Evolutionary conservation across 176 grass and related monocot genomes (phyloP), one percentile per base, ranked within the genome.

Genomic region (Avena eriantha): DNA sequence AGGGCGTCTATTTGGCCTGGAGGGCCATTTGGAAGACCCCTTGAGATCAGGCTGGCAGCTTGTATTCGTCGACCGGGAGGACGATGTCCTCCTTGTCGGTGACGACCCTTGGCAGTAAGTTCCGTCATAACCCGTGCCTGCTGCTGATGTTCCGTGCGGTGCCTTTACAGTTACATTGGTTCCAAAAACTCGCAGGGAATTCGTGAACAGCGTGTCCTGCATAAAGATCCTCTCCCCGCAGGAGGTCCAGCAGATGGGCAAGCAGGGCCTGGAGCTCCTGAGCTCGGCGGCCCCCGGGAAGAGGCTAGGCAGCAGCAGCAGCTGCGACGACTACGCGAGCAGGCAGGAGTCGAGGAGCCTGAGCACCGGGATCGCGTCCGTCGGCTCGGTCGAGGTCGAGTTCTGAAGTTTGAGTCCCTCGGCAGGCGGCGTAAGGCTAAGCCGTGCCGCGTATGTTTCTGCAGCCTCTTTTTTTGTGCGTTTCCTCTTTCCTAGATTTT

Each of bases 11-110:
- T 98, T 98, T 80, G 96, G 93, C 82, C 90, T 98, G 22, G 92
- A 96, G 69, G 96, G 92, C 81, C 90, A 95, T 77, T 95, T 98
- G 92, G 96, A 98, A 90, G 88, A 98, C 88, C 93, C 96, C 45
- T 71, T 92, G 84, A 98, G 96, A 98, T 98, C 96, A 98, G 96
- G 96, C 96, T 98, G 96, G 96, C 96, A 98, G 96, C 96, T 98
- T 98, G 96, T 98, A 98, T 98, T 98, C 64, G 90, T 98, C 71
- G 96, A 98, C 92, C 86, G 88, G 29, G 96, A 98, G 88, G 90
- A 96, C 21, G 93, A 98, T 48, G 90, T 96, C 87, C 96, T 98
- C 71, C 96, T 98, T 56, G 88, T 98, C 19, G 96, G 96, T 19
- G 96, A 98, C 1, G 96, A 92, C 78, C 96, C 96, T 76, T 98